Evolutionary conservation across 106 monocot genomes (phyloP), one percentile per base, ranked within the genome.

Genomic region (Dendrobium officinale): DNA sequence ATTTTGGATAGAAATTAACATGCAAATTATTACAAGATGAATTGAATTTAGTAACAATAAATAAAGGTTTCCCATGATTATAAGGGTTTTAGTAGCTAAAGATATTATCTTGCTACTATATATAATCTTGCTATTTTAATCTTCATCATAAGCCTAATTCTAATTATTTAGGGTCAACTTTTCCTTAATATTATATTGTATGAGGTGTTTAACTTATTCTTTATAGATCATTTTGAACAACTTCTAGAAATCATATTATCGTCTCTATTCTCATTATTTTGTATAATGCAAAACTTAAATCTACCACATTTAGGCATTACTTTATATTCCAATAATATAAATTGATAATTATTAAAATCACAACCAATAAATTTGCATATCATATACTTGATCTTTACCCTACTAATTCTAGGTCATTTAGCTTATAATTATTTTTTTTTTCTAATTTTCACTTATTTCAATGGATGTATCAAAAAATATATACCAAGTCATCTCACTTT

Each of bases 1-100:
- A 68, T 29, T 68, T 68, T 68, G 68, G 68, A 68, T 68, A 68
- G 26, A 33, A 20, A 68, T 68, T 67, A 67, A 29, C 22, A 29
- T 13, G 67, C 22, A 67, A 67, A 10, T 5, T 68, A 11, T 7
- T 68, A 31, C 68, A 29, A 31, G 9, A 68, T 68, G 29, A n/a
- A 61, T 61, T 61, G 20, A n/a, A 61, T 58, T 58, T 58, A 58
- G 15, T 19, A 19, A 18, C 58, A 58, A 58, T 58, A 58, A 58
- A 58, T 58, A 58, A 19, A 4, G 16, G 5, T 15, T 58, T 4
- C 58, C 58, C 7, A 9, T 9, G 11, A 48, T 48, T 48, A 11
- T 11, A 7, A 48, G 7, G 6, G 48, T 48, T 7, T 11, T 48
- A 9, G 48, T 48, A 48, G 48, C 48, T 48, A 8, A 48, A 48